Base-by-base conservation (phyloP, 768 basidiomycete species). In the Hygrophorus pudorinus region DNA sequence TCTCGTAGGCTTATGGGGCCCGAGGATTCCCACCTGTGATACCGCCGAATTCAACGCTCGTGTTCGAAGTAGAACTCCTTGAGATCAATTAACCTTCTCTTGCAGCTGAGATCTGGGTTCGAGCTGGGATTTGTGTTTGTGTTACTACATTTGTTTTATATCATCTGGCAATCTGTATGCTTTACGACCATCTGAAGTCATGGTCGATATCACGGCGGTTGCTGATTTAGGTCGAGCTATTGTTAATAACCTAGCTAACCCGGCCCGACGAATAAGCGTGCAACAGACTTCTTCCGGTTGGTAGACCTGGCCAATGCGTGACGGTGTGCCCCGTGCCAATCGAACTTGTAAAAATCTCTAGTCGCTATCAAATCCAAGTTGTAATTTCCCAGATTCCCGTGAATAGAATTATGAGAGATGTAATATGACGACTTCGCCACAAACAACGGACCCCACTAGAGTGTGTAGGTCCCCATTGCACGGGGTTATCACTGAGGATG, bases 1-100 rank as follows among this genome's bases (percentile, higher is more conserved):
- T 49, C 36, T 41, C 41, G 38, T 52, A 88, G 84, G 85, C 70
- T 38, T 88, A 89, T 51, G 87, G 86, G 11, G 16, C 62, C 18
- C 73, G 80, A 14, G 88, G 89, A 6, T 88, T 82, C 63, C 78
- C 80, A 7, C 84, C 84, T 14, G 67, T 84, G 49, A 91, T 91
- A 60, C 87, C 87, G 10, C 58, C 81, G 52, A 79, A 90, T 58
- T 59, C 85, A 4, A 78, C 73, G 10, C 72, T 93, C 60, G 71
- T 63, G 48, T 92, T 92, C 56, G 86, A 89, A 63, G 85, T 93
- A 42, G 85, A 92, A 64, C 70, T 93, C 38, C 49, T 90, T 46
- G 68, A 73, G 60, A 88, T 91, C 66, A 79, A 68, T 46, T 65
- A 32, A 20, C 24, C 17, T 9, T 30, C 20, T 6, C n/a, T 20